A percentile compares a stretch with the other conserved stretches of the same genome.
Conservation (phyloP, 179 eudicot species). For the Nepenthes alata region DNA sequence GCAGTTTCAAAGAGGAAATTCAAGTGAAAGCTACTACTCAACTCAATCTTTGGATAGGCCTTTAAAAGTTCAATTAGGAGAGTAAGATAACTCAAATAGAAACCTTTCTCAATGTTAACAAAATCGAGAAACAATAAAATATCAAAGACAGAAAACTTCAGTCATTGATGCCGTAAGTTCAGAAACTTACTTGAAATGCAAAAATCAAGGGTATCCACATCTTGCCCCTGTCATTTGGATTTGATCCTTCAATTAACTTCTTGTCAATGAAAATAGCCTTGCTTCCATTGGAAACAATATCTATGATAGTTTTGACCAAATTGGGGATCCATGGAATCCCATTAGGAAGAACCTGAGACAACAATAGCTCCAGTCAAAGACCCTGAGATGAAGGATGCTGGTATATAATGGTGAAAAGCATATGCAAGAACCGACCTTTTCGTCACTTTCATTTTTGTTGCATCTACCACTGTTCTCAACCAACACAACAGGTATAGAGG, state of each 20-base stretch:
- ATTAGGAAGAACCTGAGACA: conserved; percentile 56
- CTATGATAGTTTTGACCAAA: conserved; percentile 51
- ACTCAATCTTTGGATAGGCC: no score
- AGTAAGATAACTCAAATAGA: no score
- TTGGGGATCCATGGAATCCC: conserved; percentile 79
- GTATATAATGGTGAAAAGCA: not conserved
- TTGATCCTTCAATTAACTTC: conserved; percentile 80
- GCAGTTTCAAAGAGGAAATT: no score
- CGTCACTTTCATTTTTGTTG: conserved; percentile 65
- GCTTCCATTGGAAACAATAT: conserved; percentile 54
- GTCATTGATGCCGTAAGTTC: not conserved
- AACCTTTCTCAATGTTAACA: not conserved
- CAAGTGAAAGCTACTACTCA: no score
- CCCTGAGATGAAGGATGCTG: not conserved
- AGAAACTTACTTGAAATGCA: conserved; percentile 53
- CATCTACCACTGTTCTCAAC: conserved; percentile 98
- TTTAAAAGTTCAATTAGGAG: no score
- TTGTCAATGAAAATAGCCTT: conserved; percentile 57
- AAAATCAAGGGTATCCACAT: conserved; percentile 57
- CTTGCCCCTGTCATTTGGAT: conserved; percentile 78
- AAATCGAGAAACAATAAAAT: not conserved
- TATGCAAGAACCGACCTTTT: conserved; percentile 45
- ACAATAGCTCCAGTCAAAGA: conserved; percentile 4
- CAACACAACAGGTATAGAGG: conserved; percentile 58
- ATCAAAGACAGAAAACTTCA: not conserved